Base-by-base conservation (phyloP, 179 eudicot genomes). In the Spinacia oleracea region DNA sequence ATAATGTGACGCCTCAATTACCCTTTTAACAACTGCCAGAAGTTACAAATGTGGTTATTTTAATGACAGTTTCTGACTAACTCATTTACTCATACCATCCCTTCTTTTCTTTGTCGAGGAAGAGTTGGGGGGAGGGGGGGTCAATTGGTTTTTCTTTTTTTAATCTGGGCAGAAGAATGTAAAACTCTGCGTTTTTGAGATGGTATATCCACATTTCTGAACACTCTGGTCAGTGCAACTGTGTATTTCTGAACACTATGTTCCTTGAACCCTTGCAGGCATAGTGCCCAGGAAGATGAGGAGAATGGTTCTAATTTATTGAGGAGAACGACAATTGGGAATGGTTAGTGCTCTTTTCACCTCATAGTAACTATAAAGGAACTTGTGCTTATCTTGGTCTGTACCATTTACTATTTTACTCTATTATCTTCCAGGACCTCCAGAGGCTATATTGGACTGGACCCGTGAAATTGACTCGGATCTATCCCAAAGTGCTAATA, bases 251-350 rank as follows among this genome's bases (percentile, higher is more conserved):
- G n/a, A 50, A 38, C 46, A 62, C 56, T 73, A 4, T 77, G 43
- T 77, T 64, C 34, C 56, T 9, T 78, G 64, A 50, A 68, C 46
- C 46, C 73, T 43, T 88, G 82, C 88, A 96, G 99, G 88, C 92
- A 73, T 76, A 94, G 97, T 89, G 97, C 91, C 69, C 93, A 84
- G 65, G 99, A 96, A 84, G 98, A 96, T 78, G 99, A 92, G 73
- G 97, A 94, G 67, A 91, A 87, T 70, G 89, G 85, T 74, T 82
- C 86, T 71, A 78, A 72, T 74, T 80, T 94, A 78, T 38, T 87
- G 83, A 90, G 97, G 82, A 87, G 98, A 86, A 94, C 92, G 87
- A 96, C 99, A 59, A 92, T 94, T 29, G 98, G 99, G 85, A 94
- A 90, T 71, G 99, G 99, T 96, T 70, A 68, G 85, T 79, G 50